phyloP scores from a whole-genome alignment of 805 yeast species.

The Torulaspora microellipsoides region DNA sequence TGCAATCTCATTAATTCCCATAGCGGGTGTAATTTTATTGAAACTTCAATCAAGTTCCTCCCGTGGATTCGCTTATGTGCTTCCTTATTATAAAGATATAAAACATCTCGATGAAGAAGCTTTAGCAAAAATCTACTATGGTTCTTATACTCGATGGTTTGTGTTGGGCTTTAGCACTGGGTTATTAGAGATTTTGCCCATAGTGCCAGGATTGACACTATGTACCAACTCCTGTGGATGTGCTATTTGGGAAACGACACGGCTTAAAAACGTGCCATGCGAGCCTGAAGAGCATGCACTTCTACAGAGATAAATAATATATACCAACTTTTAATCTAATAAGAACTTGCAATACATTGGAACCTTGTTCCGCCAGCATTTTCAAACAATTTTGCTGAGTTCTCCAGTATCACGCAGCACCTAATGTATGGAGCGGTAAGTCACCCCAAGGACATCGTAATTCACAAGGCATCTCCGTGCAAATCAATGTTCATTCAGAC shows the following conservation, averaged over 20 bases:
- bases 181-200: constrained; percentile 9
- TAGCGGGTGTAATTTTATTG: constrained; percentile 6
- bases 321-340: no score
- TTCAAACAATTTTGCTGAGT: no score
- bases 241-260: constrained; percentile 11
- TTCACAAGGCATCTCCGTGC: no score
- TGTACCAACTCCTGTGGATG: constrained; percentile 14
- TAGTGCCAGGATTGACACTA: constrained; percentile 10
- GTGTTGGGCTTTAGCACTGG: constrained; percentile 11
- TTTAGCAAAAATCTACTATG: constrained; percentile 6
- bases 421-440: no score
- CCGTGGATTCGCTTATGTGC: constrained; percentile 12
- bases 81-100: constrained; percentile 8
- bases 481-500: no score
- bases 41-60: constrained; percentile 8
- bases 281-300: no score
- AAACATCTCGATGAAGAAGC: constrained; percentile 3
- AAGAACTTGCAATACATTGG: no score
- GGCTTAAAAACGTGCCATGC: no score
- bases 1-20: constrained; percentile 7
- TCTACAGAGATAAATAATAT: no score
- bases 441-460: no score
- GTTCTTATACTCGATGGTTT: constrained; percentile 10
- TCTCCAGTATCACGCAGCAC: no score
- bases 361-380: no score